Base-by-base conservation (phyloP, 2,329 filamentous ascomycete genomes). In the Hypoxylon rubiginosum region DNA sequence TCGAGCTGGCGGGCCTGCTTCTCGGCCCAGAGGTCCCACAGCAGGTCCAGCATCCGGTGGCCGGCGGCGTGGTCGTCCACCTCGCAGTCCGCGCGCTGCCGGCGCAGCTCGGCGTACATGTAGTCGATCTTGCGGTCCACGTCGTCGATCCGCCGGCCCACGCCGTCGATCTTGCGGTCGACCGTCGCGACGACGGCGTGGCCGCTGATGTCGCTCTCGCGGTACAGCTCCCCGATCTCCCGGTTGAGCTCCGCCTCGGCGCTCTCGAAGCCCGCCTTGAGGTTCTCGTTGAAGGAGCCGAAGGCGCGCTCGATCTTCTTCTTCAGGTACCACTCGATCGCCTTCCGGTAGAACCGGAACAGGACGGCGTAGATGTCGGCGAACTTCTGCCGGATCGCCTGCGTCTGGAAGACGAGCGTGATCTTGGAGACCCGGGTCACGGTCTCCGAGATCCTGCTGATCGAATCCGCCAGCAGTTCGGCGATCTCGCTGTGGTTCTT, bases 401-500 rank as follows among this genome's bases (percentile, higher is more conserved):
- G 59, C 8, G 59, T 68, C 41, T 66, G 66, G 52, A 61, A 61
- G 15, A 68, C 59, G 1, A 66, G 28, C 19, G 57, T 63, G 32
- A 58, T 36, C 21, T 48, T 57, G 3, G 66, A 68, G 19, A 58
- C 64, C 24, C 58, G 57, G 8, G 63, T 58, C 1, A 68, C 66
- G n/a, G 58, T 68, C 5, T 68, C 66, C 3, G 63, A 68, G 48
- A 66, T 66, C 3, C 24, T 39, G 5, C 50, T 54, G 1, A 66
- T 50, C 7, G 66, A 63, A 8, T 61, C 17, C 6, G 66, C 62
- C 9, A 68, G 46, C 2, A 53, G 58, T 43, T 68, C 62, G 9
- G 62, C 62, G 26, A 68, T 68, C 15, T 68, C 66, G 34, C 43
- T 58, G 24, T 68, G 66, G 19, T 68, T 68, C 13, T 58, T 66